A percentile compares a stretch with the other conserved stretches of the same genome.
phyloP scores from a whole-genome alignment of 345 rosid genomes.

The Salix viminalis region DNA sequence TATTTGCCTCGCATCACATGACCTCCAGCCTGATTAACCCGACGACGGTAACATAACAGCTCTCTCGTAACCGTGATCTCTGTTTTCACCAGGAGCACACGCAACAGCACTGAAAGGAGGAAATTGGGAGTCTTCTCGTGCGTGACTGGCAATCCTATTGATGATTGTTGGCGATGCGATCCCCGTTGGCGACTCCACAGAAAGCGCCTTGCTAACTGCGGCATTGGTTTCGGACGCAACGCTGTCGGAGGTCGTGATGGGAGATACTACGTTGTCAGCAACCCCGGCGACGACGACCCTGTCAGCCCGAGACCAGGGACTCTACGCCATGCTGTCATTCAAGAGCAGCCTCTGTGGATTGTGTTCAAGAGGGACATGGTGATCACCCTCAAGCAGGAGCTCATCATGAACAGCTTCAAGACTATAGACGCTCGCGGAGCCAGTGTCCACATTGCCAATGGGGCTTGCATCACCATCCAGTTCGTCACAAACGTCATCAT shows the following conservation, averaged over 20 bases:
- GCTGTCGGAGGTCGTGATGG: slow-evolving; percentile 29
- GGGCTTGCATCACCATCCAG: slow-evolving; percentile 34
- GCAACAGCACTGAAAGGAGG: slow-evolving; percentile 60
- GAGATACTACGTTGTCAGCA: slow-evolving; percentile 21
- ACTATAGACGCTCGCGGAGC: slow-evolving; percentile 34
- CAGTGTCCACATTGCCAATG: slow-evolving; percentile 47
- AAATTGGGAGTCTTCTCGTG: slow-evolving; percentile 26
- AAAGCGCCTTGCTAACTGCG: slow-evolving; percentile 23
- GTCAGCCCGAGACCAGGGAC: slow-evolving; percentile 29
- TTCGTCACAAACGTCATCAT: slow-evolving; percentile 25
- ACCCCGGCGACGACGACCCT: slow-evolving; percentile 17
- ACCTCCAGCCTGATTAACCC: slow-evolving; percentile 8
- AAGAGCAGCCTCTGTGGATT: slow-evolving; percentile 27
- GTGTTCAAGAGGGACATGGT: slow-evolving; percentile 32
- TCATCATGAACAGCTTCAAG: slow-evolving; percentile 31
- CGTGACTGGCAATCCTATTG: slow-evolving; percentile 24
- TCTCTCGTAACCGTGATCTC: not conserved
- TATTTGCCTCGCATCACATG: slow-evolving; percentile 21
- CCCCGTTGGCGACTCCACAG: slow-evolving; percentile 17
- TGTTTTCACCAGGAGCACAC: slow-evolving; percentile 45
- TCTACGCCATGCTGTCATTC: slow-evolving; percentile 27
- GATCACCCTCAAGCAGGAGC: slow-evolving; percentile 27
- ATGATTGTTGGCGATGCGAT: slow-evolving; percentile 31
- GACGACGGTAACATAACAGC: not conserved
- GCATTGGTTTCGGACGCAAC: slow-evolving; percentile 29